Conservation (phyloP, 2,329 filamentous ascomycete species). For the Botryotinia narcissicola region DNA sequence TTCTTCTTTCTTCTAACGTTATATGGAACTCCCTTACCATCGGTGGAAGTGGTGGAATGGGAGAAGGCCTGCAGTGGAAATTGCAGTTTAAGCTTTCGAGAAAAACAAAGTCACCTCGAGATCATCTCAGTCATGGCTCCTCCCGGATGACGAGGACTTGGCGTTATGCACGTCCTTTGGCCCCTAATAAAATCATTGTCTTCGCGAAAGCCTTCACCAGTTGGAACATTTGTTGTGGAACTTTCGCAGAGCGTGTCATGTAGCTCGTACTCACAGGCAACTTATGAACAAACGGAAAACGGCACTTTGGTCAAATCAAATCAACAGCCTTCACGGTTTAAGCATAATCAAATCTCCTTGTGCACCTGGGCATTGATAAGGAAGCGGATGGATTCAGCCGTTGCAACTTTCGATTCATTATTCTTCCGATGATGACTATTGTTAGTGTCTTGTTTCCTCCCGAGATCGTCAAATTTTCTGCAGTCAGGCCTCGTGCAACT, state of each 20-base stretch:
- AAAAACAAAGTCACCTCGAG: not conserved
- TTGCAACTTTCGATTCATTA: not conserved
- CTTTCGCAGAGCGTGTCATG: not conserved
- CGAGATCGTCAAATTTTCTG: slow-evolving; percentile 3
- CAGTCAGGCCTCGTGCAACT: not conserved
- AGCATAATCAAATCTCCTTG: not conserved
- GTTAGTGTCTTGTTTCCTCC: slow-evolving; percentile 3
- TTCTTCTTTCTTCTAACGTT: not conserved
- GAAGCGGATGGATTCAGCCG: slow-evolving; percentile 2
- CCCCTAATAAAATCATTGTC: not conserved
- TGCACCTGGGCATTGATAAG: not conserved
- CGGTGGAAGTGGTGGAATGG: not conserved
- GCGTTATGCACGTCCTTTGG: slow-evolving; percentile 1
- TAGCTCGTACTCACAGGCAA: not conserved
- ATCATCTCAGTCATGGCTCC: slow-evolving; percentile 3
- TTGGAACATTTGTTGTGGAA: not conserved
- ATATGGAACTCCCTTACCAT: not conserved
- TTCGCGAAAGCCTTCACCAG: not conserved
- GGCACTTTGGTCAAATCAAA: not conserved
- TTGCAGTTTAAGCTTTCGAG: not conserved
- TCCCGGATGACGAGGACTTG: not conserved
- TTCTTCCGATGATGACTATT: slow-evolving; percentile 9
- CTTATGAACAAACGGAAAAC: not conserved
- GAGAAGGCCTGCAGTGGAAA: not conserved
- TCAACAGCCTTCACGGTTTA: not conserved